Evolutionary conservation across 805 yeast genomes (phyloP).

Genomic region (Candida chilensis): DNA sequence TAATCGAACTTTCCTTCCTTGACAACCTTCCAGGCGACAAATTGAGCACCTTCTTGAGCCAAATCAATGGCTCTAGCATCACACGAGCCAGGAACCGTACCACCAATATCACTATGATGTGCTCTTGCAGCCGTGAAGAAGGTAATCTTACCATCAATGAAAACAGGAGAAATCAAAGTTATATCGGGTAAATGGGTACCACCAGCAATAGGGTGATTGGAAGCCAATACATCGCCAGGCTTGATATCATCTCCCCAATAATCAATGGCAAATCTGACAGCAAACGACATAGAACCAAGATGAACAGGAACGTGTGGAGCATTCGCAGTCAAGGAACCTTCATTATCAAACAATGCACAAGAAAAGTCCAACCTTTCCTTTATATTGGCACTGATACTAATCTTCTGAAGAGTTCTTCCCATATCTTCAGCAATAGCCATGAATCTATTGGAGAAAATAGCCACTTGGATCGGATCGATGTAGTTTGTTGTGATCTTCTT

Average conservation of each 20-base stretch:
- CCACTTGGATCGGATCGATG: conserved; percentile 63
- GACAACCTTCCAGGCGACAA: conserved; percentile 10
- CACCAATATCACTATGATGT: conserved; percentile 16
- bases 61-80: conserved; percentile 11
- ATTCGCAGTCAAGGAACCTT: conserved; percentile 77
- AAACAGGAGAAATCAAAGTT: conserved; percentile 15
- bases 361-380: conserved; percentile 79
- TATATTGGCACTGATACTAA: conserved; percentile 75
- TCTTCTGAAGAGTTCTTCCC: conserved; percentile 75
- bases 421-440: conserved; percentile 90
- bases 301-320: conserved; percentile 90
- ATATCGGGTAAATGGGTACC: conserved; percentile 79
- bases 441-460: conserved; percentile 76
- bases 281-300: conserved; percentile 79
- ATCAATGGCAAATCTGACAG: conserved; percentile 56
- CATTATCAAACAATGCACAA: conserved; percentile 71
- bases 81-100: conserved; percentile 11
- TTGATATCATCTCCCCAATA: conserved; percentile 55
- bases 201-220: conserved; percentile 79
- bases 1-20: conserved; percentile 9
- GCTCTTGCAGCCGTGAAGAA: conserved; percentile 12
- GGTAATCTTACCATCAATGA: conserved; percentile 7
- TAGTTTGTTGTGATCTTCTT: conserved; percentile 11
- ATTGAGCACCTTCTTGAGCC: conserved; percentile 11
- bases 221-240: conserved; percentile 69